phyloP scores from a whole-genome alignment of 2,329 filamentous ascomycete genomes.

The Arthrobotrys iridis region DNA sequence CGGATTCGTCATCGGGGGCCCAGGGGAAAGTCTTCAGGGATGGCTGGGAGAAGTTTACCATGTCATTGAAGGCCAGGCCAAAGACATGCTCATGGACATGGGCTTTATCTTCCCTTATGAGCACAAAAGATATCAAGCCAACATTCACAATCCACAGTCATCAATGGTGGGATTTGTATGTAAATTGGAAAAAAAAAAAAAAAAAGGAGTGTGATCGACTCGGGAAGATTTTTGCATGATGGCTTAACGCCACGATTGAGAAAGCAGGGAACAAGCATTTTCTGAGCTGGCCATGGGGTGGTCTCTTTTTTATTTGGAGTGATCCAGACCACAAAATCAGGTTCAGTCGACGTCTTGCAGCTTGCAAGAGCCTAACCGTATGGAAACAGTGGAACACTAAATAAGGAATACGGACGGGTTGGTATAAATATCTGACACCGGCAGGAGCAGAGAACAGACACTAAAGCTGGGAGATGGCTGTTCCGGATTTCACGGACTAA shows the following conservation, averaged over 20 bases:
- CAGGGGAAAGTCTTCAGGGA: conserved; percentile 10
- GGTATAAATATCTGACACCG: conserved; percentile 17
- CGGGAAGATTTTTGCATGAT: conserved; percentile 42
- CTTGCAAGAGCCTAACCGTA: neutral
- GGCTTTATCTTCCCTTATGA: neutral
- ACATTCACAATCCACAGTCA: too few relatives aligned
- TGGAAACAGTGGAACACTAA: conserved; percentile 12
- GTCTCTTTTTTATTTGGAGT: neutral
- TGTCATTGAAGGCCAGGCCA: neutral
- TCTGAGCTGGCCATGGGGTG: neutral
- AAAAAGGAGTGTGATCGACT: conserved; percentile 17
- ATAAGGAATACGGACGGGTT: conserved; percentile 1
- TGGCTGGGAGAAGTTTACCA: neutral
- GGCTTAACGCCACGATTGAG: conserved; percentile 39
- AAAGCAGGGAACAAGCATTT: conserved; percentile 37
- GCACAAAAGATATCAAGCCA: neutral
- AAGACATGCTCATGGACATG: neutral
- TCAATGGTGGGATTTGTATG: neutral
- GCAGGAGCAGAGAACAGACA: neutral
- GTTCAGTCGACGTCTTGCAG: neutral
- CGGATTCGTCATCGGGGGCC: conserved; percentile 45
- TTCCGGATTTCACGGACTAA: conserved; percentile 26
- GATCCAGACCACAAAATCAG: conserved; percentile 34
- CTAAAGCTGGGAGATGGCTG: neutral
- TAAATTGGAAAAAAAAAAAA: too few relatives aligned